phyloP scores from a whole-genome alignment of 2,329 filamentous ascomycete genomes.

The Aspergillus bombycis region DNA sequence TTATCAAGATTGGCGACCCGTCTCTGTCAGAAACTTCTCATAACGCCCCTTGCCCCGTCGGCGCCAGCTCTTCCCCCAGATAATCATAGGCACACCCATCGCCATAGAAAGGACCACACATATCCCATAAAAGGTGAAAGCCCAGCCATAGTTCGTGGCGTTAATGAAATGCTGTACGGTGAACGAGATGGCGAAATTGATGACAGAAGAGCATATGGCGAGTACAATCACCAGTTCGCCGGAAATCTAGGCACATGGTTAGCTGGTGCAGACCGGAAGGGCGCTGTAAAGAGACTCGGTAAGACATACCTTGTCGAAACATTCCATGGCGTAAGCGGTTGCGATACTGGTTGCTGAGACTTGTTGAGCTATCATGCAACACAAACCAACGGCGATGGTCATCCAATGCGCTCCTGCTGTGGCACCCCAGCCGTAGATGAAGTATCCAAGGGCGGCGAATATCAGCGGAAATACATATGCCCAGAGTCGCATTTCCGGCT shows the following conservation, averaged over 20 bases:
- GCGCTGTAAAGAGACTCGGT: too few relatives aligned
- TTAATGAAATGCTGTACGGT: slow-evolving; percentile 46
- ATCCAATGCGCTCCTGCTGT: slow-evolving; percentile 39
- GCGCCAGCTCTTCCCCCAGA: slow-evolving; percentile 41
- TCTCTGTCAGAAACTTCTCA: slow-evolving; percentile 30
- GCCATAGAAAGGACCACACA: slow-evolving; percentile 29
- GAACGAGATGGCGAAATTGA: slow-evolving; percentile 43
- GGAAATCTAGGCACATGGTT: slow-evolving; percentile 30
- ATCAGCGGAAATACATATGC: slow-evolving; percentile 35
- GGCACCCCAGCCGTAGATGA: slow-evolving; percentile 45
- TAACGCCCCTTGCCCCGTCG: slow-evolving; percentile 28
- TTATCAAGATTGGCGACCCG: slow-evolving; percentile 8
- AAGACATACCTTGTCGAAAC: slow-evolving; percentile 37
- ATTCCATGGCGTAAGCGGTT: slow-evolving; percentile 48
- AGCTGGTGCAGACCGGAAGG: background rate
- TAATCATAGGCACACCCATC: slow-evolving; percentile 32
- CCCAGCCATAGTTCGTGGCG: slow-evolving; percentile 34
- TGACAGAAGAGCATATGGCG: slow-evolving; percentile 38
- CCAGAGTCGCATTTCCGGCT: slow-evolving; percentile 46
- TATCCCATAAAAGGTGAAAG: slow-evolving; percentile 41
- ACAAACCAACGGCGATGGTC: slow-evolving; percentile 39
- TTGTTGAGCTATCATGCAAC: slow-evolving; percentile 46
- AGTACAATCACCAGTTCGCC: slow-evolving; percentile 43
- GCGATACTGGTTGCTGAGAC: slow-evolving; percentile 44
- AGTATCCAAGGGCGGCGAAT: slow-evolving; percentile 40